Base-by-base conservation (phyloP, 2,329 filamentous ascomycete genomes). In the Geosmithia flava region DNA sequence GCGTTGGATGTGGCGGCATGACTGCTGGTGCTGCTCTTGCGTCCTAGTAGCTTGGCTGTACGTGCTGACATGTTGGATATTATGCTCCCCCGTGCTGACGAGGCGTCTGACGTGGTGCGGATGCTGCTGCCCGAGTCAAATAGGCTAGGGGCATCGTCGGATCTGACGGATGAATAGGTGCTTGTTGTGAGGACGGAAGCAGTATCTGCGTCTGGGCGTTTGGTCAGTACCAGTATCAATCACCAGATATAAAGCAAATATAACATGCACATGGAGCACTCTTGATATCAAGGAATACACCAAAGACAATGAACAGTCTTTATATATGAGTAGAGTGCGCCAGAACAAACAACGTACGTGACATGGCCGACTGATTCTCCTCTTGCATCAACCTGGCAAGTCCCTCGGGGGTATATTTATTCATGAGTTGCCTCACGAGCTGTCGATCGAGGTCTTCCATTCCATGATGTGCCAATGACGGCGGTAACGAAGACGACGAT, bases 41-140 rank as follows among this genome's bases (percentile, higher is more conserved):
- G 57, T 20, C 60, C 55, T 39, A 65, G 55, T 8, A 64, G 50
- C 51, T 64, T 66, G 33, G 63, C 61, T 11, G 62, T 63, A 46
- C 62, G 58, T 16, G 61, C 58, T 13, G 63, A 66, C n/a, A 68
- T 59, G 50, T 64, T 67, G 40, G 66, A 68, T 30, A 67, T 60
- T 50, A 69, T 64, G 51, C 64, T 68, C 42, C 63, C 62, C 16
- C 63, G 62, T 17, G 62, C 61, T 20, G 64, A 67, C 13, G 63
- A 64, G 40, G 65, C 60, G 52, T 69, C 67, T 47, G 66, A 68
- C 27, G 62, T 61, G 23, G 66, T 61, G 33, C 62, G 58, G 46
- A 66, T 60, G 50, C 64, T 66, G 44, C 49, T 46, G 11, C 56
- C 57, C 7, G 55, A 55, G 47, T 68, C 65, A 51, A 66, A 67